Percentiles rank a stretch among this genome's conserved stretches.
These are phyloP conservation scores for Chionographis japonica DNA, from an alignment of 106 monocot species.

Conservation along the genomic window DNA sequence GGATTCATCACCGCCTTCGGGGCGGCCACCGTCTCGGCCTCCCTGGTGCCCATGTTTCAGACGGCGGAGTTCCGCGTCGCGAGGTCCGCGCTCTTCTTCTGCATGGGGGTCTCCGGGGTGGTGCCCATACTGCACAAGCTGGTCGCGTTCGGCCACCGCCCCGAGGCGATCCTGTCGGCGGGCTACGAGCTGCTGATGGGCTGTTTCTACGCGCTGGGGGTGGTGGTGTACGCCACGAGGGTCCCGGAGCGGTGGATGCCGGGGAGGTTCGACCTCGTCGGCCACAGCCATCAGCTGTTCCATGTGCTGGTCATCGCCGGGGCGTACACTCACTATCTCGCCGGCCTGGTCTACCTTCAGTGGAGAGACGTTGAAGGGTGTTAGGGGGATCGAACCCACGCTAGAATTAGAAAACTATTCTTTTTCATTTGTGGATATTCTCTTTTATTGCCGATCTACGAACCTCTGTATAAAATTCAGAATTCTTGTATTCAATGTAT, in stretches of 20 bases:
- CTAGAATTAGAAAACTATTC: too few relatives aligned
- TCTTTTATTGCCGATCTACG: too few relatives aligned
- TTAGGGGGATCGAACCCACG: not conserved
- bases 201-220: conserved; percentile 26
- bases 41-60: conserved; percentile 31
- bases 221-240: conserved; percentile 28
- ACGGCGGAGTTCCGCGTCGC: conserved; percentile 13
- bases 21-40: conserved; percentile 6
- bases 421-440: too few relatives aligned
- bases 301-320: conserved; percentile 41
- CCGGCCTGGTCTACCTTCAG: conserved; percentile 23
- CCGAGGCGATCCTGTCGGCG: conserved; percentile 26
- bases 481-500: too few relatives aligned
- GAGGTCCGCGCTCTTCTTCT: conserved; percentile 25
- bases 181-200: conserved; percentile 32
- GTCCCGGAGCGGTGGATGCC: conserved; percentile 54
- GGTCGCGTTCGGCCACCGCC: conserved; percentile 17
- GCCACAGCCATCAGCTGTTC: conserved; percentile 48
- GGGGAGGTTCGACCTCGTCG: conserved; percentile 35
- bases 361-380: conserved; percentile 37
- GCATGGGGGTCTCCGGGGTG: conserved; percentile 30
- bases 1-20: conserved; percentile 11
- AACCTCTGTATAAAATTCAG: too few relatives aligned
- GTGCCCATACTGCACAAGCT: conserved; percentile 45
- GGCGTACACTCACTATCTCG: conserved; percentile 40